These are phyloP conservation scores for Trichoderma arundinaceum DNA, from an alignment of 2,329 filamentous ascomycete species.

Conservation along the genomic window DNA sequence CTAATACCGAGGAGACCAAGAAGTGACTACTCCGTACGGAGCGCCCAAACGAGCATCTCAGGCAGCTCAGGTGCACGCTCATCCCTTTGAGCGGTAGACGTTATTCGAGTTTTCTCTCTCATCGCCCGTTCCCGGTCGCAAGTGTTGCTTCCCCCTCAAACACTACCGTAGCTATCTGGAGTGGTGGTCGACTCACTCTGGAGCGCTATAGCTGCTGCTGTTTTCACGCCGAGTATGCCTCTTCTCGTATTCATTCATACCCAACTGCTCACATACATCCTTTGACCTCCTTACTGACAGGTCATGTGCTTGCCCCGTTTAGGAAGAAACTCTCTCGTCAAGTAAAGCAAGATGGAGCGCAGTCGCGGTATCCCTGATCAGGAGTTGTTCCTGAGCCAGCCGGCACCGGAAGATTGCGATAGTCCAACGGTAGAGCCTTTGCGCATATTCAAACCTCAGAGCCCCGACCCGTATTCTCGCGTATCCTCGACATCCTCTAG, in stretches of 20 bases:
- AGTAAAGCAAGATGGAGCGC: constrained; percentile 52
- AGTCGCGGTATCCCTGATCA: constrained; percentile 73
- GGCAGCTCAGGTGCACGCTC: not conserved
- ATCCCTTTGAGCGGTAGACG: not conserved
- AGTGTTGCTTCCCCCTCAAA: not conserved
- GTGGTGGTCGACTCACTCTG: not conserved
- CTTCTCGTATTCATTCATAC: not conserved
- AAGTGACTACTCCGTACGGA: not conserved
- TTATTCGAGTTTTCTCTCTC: not conserved
- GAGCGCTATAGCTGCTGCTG: not conserved
- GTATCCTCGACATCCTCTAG: constrained; percentile 47
- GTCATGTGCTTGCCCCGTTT: not conserved
- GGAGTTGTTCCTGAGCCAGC: constrained; percentile 78
- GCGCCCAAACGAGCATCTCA: not conserved
- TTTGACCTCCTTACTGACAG: not conserved
- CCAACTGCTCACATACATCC: not conserved
- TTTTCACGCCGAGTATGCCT: constrained; percentile 7
- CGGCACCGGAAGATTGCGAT: constrained; percentile 60
- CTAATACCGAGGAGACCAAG: constrained; percentile 6
- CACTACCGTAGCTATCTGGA: not conserved
- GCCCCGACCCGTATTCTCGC: constrained; percentile 60
- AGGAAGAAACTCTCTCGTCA: no score
- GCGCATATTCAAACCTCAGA: constrained; percentile 81
- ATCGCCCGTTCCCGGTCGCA: not conserved
- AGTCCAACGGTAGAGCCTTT: constrained; percentile 83